These are phyloP conservation scores for Elsinoe necatrix DNA, from an alignment of 2,329 filamentous ascomycete genomes.

Conservation along the genomic window DNA sequence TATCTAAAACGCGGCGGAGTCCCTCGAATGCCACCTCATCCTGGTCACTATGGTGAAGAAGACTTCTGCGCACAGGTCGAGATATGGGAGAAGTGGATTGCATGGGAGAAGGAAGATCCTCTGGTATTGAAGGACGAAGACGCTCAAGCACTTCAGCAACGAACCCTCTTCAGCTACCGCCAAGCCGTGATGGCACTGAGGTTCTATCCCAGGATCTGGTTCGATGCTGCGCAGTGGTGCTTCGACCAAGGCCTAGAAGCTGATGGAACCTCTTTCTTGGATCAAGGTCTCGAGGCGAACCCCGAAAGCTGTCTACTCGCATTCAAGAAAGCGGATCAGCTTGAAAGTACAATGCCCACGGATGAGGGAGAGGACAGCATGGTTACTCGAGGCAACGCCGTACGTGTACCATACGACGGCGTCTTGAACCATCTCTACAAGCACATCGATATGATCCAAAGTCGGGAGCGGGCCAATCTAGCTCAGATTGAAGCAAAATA, in stretches of 20 bases:
- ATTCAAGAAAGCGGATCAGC: slow-evolving; percentile 78
- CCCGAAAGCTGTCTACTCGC: slow-evolving; percentile 87
- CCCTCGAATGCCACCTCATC: slow-evolving; percentile 70
- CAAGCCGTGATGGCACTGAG: slow-evolving; percentile 87
- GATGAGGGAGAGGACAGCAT: slow-evolving; percentile 61
- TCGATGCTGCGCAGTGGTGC: slow-evolving; percentile 88
- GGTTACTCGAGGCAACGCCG: slow-evolving; percentile 57
- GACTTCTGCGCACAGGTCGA: slow-evolving; percentile 79
- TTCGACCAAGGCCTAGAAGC: slow-evolving; percentile 64
- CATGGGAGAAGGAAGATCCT: slow-evolving; percentile 91
- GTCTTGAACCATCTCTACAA: slow-evolving; percentile 83
- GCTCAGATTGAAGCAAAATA: slow-evolving; percentile 48
- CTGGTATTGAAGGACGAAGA: slow-evolving; percentile 81
- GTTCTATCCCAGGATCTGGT: slow-evolving; percentile 95
- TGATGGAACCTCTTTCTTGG: slow-evolving; percentile 70
- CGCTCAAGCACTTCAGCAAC: slow-evolving; percentile 60
- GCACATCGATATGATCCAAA: slow-evolving; percentile 62
- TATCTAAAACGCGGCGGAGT: slow-evolving; percentile 68
- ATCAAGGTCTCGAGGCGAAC: slow-evolving; percentile 77
- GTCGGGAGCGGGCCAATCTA: slow-evolving; percentile 56
- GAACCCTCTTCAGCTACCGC: slow-evolving; percentile 84
- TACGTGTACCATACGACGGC: slow-evolving; percentile 75
- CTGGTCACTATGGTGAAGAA: slow-evolving; percentile 76
- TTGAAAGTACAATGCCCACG: slow-evolving; percentile 68
- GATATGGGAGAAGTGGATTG: slow-evolving; percentile 88